These are phyloP conservation scores for Fusarium temperatum DNA, from an alignment of 2,329 filamentous ascomycete genomes.

Conservation along the genomic window DNA sequence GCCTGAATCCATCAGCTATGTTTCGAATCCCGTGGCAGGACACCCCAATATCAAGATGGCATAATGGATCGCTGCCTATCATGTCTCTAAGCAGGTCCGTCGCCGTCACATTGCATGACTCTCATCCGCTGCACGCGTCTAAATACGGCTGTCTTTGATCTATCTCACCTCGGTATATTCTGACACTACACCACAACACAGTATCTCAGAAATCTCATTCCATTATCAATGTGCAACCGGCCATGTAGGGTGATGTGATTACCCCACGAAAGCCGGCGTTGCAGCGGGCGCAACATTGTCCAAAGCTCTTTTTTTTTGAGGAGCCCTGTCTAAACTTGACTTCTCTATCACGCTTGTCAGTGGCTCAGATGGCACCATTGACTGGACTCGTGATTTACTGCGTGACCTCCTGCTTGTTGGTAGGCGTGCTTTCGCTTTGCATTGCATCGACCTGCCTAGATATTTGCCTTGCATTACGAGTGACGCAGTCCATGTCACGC, in stretches of 20 bases:
- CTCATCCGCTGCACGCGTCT: constrained; percentile 24
- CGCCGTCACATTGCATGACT: constrained; percentile 29
- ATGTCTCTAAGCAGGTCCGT: constrained; percentile 14
- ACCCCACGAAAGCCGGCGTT: constrained; percentile 36
- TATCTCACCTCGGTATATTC: constrained; percentile 16
- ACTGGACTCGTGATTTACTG: constrained; percentile 20
- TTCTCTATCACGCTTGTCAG: constrained; percentile 18
- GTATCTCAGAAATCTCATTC: constrained; percentile 13
- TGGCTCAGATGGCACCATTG: constrained; percentile 36
- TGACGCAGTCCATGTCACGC: constrained; percentile 34
- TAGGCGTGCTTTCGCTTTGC: constrained; percentile 19
- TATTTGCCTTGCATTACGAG: constrained; percentile 20
- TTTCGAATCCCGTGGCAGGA: constrained; percentile 18
- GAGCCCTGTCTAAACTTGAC: constrained; percentile 4
- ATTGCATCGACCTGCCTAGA: constrained; percentile 14
- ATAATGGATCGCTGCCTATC: constrained; percentile 15
- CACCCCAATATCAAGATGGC: constrained; percentile 15
- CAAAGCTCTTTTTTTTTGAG: constrained; percentile 6
- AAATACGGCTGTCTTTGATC: constrained; percentile 2
- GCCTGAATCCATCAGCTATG: constrained; percentile 21
- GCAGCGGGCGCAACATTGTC: constrained; percentile 32
- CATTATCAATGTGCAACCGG: constrained; percentile 6
- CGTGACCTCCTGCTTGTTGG: constrained; percentile 22
- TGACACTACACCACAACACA: constrained; percentile 6
- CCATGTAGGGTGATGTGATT: constrained; percentile 21